phyloP scores from a whole-genome alignment of 2,329 filamentous ascomycete genomes.

The Escovopsis sp. region DNA sequence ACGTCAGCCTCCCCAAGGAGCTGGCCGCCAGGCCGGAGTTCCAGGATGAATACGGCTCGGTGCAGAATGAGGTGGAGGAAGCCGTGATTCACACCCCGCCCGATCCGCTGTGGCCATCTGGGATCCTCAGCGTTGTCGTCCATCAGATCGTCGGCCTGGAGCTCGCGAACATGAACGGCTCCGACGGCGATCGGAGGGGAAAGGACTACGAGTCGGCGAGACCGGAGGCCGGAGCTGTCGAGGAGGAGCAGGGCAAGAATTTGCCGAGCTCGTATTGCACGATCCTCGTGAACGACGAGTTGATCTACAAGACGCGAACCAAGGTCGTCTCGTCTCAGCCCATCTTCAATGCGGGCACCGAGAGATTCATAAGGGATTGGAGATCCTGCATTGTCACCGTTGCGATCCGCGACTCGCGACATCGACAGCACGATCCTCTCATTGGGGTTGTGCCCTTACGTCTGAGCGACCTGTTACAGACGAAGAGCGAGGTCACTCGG shows the following conservation, averaged over 20 bases:
- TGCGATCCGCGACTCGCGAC: constrained; percentile 73
- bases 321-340: constrained; percentile 91
- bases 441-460: constrained; percentile 84
- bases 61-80: constrained; percentile 59
- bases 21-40: constrained; percentile 61
- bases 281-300: constrained; percentile 73
- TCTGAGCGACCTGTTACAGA: constrained; percentile 74
- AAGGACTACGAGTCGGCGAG: constrained; percentile 82
- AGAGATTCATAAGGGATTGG: constrained; percentile 89
- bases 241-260: constrained; percentile 64
- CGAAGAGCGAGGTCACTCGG: constrained; percentile 67
- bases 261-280: constrained; percentile 90
- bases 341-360: constrained; percentile 93
- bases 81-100: constrained; percentile 81
- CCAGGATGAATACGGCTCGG: constrained; percentile 68
- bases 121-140: constrained; percentile 69
- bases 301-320: constrained; percentile 84
- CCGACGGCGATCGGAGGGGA: constrained; percentile 63
- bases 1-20: constrained; percentile 57
- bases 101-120: constrained; percentile 91
- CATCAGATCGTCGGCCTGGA: constrained; percentile 95
- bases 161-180: constrained; percentile 80
- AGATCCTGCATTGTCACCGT: constrained; percentile 73
- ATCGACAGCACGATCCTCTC: constrained; percentile 87
- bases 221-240: constrained; percentile 64